Percentiles rank a stretch among this genome's conserved stretches.
Conservation (phyloP, 2,329 filamentous ascomycete species). For the Apiospora saccharicola region DNA sequence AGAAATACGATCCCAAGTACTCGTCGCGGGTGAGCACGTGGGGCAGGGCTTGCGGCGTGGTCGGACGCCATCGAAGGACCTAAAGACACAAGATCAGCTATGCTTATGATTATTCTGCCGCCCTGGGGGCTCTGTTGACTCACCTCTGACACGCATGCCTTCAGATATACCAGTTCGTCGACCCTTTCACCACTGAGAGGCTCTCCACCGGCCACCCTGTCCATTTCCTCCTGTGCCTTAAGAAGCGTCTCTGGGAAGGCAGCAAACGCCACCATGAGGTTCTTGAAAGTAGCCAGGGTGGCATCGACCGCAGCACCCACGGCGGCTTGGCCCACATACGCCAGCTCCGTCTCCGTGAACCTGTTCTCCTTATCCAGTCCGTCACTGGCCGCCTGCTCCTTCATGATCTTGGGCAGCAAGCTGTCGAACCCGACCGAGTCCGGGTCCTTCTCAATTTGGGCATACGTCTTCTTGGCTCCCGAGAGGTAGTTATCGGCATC, state of each 20-base stretch:
- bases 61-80: not conserved
- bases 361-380: not conserved
- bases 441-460: conserved; percentile 15
- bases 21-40: conserved; percentile 24
- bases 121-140: not conserved
- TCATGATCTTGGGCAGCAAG: conserved; percentile 26
- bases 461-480: conserved; percentile 19
- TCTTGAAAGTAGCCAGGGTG: conserved; percentile 23
- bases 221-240: conserved; percentile 18
- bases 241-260: conserved; percentile 20
- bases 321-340: conserved; percentile 23
- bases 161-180: conserved; percentile 13
- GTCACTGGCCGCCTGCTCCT: not conserved
- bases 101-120: no score
- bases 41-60: not conserved
- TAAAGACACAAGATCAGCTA: no score
- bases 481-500: conserved; percentile 17
- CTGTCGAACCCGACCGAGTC: conserved; percentile 18
- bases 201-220: not conserved
- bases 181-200: not conserved
- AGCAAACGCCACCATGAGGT: conserved; percentile 25
- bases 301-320: conserved; percentile 24
- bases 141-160: conserved; percentile 24
- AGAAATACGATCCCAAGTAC: not conserved
- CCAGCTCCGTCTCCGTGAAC: conserved; percentile 26